Base-by-base conservation (phyloP, 345 rosid genomes). In the Dipteronia dyeriana region DNA sequence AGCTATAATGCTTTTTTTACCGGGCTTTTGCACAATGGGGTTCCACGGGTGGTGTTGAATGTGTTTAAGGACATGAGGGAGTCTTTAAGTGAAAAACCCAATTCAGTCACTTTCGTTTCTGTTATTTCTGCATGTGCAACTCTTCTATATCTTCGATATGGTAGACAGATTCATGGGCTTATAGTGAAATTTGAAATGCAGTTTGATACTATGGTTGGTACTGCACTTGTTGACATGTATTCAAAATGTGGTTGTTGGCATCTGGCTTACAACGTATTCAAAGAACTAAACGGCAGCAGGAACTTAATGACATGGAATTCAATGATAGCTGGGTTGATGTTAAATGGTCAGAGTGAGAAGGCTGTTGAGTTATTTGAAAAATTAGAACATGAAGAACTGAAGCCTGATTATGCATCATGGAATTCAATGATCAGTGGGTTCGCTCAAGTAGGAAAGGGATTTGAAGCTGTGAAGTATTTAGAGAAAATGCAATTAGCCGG, bases 371-470 rank as follows among this genome's bases (percentile, higher is more conserved):
- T 89, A 66, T 91, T 89, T 70, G 85, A 87, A 79, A 62, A 71
- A 80, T 16, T 89, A 69, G 84, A 75, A 63, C 79, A 79, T 7
- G 88, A 89, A 82, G 87, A 88, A 67, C 25, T 84, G 71, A 81
- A 87, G 65, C 90, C 91, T 26, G 91, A 91, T 86, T 84, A 90
- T 43, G 89, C 90, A 12, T 89, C 91, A 14, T 91, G 92, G 91
- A 91, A 91, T 78, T 91, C 92, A 7, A 80, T 89, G 80, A 86
- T 89, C 38, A 85, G 87, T 73, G 95, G 95, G 38, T 87, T 91
- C 82, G 76, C 90, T 70, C 90, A 87, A 17, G 49, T 81, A 62
- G 90, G 89, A 29, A 86, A 74, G 70, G 88, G 87, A 65, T 7
- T 69, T 14, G 86, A 89, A 75, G 88, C 90, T 70, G 82, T 89